These are phyloP conservation scores for Beta corolliflora DNA, from an alignment of 179 eudicot genomes.

Conservation along the genomic window DNA sequence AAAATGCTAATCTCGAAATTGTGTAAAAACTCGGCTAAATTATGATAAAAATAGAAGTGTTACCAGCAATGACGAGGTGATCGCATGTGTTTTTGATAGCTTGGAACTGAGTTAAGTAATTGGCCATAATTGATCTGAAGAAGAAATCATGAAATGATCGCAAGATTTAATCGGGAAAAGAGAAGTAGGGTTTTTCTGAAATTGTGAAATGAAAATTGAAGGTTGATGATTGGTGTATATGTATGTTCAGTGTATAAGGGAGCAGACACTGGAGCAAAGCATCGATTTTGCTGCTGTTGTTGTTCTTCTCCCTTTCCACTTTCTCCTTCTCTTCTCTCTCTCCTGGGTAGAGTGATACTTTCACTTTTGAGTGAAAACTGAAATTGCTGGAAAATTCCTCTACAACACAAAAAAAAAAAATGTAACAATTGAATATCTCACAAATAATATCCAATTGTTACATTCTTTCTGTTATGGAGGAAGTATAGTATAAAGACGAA, in stretches of 20 bases:
- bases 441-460: too few relatives aligned
- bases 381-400: not conserved
- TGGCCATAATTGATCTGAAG: slow-evolving; percentile 72
- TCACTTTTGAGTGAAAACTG: not conserved
- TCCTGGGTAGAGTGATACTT: not conserved
- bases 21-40: not conserved
- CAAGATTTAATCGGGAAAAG: not conserved
- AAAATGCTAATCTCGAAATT: slow-evolving; percentile 13
- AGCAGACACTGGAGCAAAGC: slow-evolving; percentile 23
- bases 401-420: too few relatives aligned
- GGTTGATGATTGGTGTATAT: not conserved
- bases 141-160: slow-evolving; percentile 42
- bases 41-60: not conserved
- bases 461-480: too few relatives aligned
- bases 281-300: slow-evolving; percentile 23
- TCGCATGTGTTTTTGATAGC: slow-evolving; percentile 65
- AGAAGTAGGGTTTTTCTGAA: too few relatives aligned
- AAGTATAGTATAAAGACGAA: too few relatives aligned
- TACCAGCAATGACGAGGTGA: slow-evolving; percentile 87
- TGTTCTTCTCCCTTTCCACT: not conserved
- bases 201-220: not conserved
- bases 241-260: slow-evolving; percentile 4
- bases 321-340: not conserved
- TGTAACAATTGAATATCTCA: too few relatives aligned
- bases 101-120: slow-evolving; percentile 89